These are phyloP conservation scores for Tulasnella sp. DNA, from an alignment of 768 basidiomycete species.

Conservation along the genomic window DNA sequence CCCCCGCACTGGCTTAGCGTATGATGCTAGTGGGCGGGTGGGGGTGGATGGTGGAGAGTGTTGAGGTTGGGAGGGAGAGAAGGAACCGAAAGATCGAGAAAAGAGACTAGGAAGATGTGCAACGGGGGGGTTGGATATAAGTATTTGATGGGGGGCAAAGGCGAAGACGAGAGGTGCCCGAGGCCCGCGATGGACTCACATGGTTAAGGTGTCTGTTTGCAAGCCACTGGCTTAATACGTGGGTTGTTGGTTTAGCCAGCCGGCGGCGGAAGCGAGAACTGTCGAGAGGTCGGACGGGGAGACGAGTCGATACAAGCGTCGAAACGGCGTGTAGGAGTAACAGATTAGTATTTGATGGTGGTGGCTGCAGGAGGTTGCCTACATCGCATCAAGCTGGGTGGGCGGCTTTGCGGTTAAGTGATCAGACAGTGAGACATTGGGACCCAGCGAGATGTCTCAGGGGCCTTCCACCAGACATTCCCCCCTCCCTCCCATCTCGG, in stretches of 20 bases:
- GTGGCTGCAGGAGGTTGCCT: not conserved
- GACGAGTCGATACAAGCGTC: not conserved
- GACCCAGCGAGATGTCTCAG: constrained; percentile 6
- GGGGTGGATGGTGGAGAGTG: not conserved
- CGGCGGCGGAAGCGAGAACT: not conserved
- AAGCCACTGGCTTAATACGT: not conserved
- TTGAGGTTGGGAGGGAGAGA: no score
- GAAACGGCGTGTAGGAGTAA: not conserved
- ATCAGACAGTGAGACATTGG: constrained; percentile 15
- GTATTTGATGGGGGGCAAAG: not conserved
- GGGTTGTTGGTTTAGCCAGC: not conserved
- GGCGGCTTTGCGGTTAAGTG: not conserved
- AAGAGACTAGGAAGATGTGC: not conserved
- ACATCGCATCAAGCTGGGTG: not conserved
- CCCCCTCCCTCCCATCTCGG: not conserved
- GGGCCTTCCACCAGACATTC: constrained; percentile 5
- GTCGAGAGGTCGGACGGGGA: not conserved
- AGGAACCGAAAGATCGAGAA: not conserved
- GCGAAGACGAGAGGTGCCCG: not conserved
- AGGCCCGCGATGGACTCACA: constrained; percentile 1
- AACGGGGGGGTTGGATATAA: not conserved
- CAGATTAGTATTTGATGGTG: not conserved
- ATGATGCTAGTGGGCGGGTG: not conserved
- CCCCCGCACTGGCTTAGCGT: not conserved
- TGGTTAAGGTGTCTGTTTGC: not conserved